Evolutionary conservation across 108 stramenopile genomes (phyloP), one percentile per base, ranked within the genome.

Genomic region (Nannochloropsis oceanica): DNA sequence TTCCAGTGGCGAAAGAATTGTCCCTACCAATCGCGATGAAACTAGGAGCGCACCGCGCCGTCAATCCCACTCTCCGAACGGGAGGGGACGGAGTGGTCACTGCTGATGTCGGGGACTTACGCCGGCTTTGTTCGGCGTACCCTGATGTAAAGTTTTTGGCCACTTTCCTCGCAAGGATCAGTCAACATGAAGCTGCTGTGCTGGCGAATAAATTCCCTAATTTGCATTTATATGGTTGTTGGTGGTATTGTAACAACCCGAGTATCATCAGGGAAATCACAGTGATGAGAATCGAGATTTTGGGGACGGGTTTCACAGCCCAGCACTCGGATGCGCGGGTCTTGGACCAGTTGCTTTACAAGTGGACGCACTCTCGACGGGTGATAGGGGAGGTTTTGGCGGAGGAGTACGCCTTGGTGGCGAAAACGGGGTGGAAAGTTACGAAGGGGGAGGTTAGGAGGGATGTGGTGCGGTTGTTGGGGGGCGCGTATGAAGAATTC

Each of bases 211-310:
- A 96, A 89, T 96, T 95, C 85, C 89, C 93, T 42, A 95, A 96
- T 82, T 84, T 96, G n/a, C 95, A 95, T 88, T 82, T 96, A 14
- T 96, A 96, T 83, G 96, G 96, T 0, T 95, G 94, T 80, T 92
- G 93, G 93, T 95, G 95, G 95, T 96, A 93, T 87, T 95, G 93
- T 84, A 95, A 95, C 90, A 96, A 96, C 85, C 96, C 94, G 7
- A 92, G 90, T 34, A 94, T 95, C 85, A 94, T 95, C 59, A 44
- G 85, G 14, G 94, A 94, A 84, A 94, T 95, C 20, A 96, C 96
- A 13, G 59, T 42, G 2, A 95, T 96, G 95, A 84, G 96, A 83
- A 84, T 96, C 0, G 95, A 96, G 90, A 91, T 96, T 90, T 84
- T 96, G 9, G 94, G 96, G 5, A 93, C 94, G 24, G 92, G 93